Evolutionary conservation across 2,329 filamentous ascomycete species (phyloP), one percentile per base, ranked within the genome.

Genomic region (Cytospora chrysosperma): DNA sequence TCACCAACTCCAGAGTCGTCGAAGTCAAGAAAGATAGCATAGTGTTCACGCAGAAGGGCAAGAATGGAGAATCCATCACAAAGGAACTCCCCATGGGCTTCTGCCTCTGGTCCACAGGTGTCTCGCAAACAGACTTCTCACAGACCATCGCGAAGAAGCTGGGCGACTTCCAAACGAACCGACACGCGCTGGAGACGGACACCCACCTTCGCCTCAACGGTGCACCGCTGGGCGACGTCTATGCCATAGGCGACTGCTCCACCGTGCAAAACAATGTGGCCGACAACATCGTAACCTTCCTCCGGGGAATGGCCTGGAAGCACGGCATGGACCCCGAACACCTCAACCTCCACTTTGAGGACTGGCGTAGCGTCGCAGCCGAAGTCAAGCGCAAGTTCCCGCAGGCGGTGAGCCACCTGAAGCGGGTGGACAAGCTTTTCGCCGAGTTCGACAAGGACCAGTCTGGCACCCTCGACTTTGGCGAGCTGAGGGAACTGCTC

Each of bases 181-280:
- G 85, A 47, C 93, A 95, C 73, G 95, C 96, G 2, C 84, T 99
- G 10, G 95, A 98, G 75, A 99, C 95, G 0, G 95, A 99, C 74
- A 88, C 92, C 1, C 94, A 99, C 73, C 88, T 98, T 10, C 92
- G 95, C 49, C 80, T 99, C 0, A 91, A 90, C 65, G 95, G 95
- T 59, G 87, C 95, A 0, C 95, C 95, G 0, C 78, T 98, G 0
- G 95, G 95, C 43, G 94, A 98, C 66, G 93, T 99, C 26, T 99
- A 99, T 72, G 93, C 93, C 55, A 93, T 99, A 67, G 95, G 95
- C 17, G 95, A 99, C 77, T 98, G 95, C 78, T 84, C 92, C 8
- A 99, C 96, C 0, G 94, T 99, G 0, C 96, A 99, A 73, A 99
- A 99, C 80, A 99, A 99, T 70, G 83, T 98, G 2, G 91, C 93